Evolutionary conservation across 768 basidiomycete species (phyloP), one percentile per base, ranked within the genome.

Genomic region (Lentinula sp.): DNA sequence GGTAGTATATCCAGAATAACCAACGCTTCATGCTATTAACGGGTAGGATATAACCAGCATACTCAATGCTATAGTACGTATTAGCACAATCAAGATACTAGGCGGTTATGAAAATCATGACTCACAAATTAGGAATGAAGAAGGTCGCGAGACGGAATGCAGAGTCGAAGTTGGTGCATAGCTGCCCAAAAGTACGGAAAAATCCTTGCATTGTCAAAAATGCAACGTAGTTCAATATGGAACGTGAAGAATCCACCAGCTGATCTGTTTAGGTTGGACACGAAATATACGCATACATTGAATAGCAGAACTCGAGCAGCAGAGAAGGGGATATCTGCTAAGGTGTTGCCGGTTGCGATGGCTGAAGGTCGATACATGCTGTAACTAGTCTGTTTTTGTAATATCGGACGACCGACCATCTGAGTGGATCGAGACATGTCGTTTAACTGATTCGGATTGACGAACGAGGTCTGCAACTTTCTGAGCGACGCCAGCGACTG

Each of bases 401-500:
- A 71, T 65, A 89, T 88, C 0, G 91, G 87, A 4, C 92, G 84
- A 45, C 92, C 91, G 51, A 87, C 65, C 89, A 94, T 91, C 73
- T 91, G 87, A 52, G 78, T 75, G 2, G 87, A 66, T 90, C 86
- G 57, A 91, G 75, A 68, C 82, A 82, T 50, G 84, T 85, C 0
- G 85, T 82, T 48, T n/a, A n/a, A n/a, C n/a, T n/a, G 91, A 82
- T 50, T 86, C 79, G 59, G 79, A 75, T 66, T 77, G 76, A 68
- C 80, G 81, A 64, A 98, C 82, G 7, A 94, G 80, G 72, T 93
- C 88, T 1, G 91, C 91, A 16, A 97, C 94, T 72, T 92, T 93
- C 68, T 94, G 90, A 0, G 93, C 95, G 16, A 98, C 95, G n/a
- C n/a, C n/a, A n/a, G n/a, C n/a, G 5, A 86, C 93, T 69, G 86